Evolutionary conservation across 495 filamentous ascomycete species (phyloP).

Genomic region (Entonaema liquescens): DNA sequence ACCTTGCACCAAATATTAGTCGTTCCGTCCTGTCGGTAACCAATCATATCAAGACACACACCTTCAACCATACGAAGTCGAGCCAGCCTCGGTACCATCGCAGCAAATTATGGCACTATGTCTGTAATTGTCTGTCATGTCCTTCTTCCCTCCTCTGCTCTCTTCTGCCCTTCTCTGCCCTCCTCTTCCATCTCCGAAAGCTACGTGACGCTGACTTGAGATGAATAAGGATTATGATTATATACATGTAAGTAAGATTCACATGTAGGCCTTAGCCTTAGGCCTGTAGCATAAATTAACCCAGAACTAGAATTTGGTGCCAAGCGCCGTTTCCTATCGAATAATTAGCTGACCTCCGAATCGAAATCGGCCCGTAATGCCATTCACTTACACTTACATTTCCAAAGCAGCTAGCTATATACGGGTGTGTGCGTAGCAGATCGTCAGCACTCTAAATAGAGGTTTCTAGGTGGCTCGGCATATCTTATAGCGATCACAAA

Average conservation of each 20-base stretch:
- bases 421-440: background rate
- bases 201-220: conserved; percentile 32
- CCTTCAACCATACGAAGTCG: conserved; percentile 16
- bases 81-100: conserved; percentile 38
- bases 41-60: conserved; percentile 36
- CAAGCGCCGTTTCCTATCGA: conserved; percentile 20
- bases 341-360: conserved; percentile 1
- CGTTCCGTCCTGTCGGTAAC: conserved; percentile 39
- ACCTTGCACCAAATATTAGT: conserved; percentile 19
- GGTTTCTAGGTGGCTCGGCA: conserved; percentile 16
- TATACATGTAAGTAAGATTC: conserved; percentile 10
- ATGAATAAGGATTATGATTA: background rate
- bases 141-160: no score
- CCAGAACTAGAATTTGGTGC: background rate
- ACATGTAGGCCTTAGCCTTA: no score
- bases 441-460: conserved; percentile 37
- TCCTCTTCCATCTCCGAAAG: conserved; percentile 8
- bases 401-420: background rate
- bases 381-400: background rate
- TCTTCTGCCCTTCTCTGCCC: conserved; percentile 10
- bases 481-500: conserved; percentile 7
- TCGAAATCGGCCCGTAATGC: conserved; percentile 17
- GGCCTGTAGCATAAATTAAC: background rate
- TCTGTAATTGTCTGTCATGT: background rate
- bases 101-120: conserved; percentile 1